phyloP scores from a whole-genome alignment of 2,329 filamentous ascomycete species.

The Paecilomyces sp. region DNA sequence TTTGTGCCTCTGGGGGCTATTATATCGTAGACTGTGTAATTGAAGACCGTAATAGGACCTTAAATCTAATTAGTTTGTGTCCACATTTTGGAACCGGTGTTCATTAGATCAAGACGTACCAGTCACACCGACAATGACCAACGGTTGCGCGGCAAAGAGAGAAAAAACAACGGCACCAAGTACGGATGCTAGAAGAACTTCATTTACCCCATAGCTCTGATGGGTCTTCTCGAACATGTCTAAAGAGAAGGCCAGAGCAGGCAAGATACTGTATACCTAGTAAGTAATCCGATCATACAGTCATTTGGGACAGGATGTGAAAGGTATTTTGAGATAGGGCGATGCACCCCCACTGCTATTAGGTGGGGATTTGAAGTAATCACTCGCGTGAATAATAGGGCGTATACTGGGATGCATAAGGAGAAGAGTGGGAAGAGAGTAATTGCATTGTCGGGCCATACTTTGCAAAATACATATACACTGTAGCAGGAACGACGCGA shows the following conservation, averaged over 20 bases:
- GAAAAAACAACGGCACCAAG: constrained; percentile 76
- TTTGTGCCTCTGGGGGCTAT: constrained; percentile 69
- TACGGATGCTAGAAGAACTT: constrained; percentile 80
- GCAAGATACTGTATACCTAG: constrained; percentile 59
- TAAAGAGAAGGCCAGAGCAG: constrained; percentile 79
- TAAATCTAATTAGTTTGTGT: constrained; percentile 7
- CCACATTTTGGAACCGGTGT: background rate
- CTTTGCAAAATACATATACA: constrained; percentile 97
- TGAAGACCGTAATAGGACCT: constrained; percentile 89
- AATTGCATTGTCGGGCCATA: constrained; percentile 34
- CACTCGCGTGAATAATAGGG: background rate
- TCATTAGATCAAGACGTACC: constrained; percentile 36
- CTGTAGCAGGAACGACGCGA: constrained; percentile 74
- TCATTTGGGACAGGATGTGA: background rate
- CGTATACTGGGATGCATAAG: background rate
- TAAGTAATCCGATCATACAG: constrained; percentile 5
- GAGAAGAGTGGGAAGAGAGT: background rate
- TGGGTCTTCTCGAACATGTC: constrained; percentile 90
- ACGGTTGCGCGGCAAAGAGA: constrained; percentile 70
- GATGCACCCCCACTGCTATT: background rate
- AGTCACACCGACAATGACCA: constrained; percentile 87
- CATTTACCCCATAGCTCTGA: constrained; percentile 82
- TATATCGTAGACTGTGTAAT: constrained; percentile 90
- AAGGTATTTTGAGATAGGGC: background rate
- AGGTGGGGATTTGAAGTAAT: background rate